phyloP scores from a whole-genome alignment of 352 stramenopile genomes.

The Phytophthora pluvialis region DNA sequence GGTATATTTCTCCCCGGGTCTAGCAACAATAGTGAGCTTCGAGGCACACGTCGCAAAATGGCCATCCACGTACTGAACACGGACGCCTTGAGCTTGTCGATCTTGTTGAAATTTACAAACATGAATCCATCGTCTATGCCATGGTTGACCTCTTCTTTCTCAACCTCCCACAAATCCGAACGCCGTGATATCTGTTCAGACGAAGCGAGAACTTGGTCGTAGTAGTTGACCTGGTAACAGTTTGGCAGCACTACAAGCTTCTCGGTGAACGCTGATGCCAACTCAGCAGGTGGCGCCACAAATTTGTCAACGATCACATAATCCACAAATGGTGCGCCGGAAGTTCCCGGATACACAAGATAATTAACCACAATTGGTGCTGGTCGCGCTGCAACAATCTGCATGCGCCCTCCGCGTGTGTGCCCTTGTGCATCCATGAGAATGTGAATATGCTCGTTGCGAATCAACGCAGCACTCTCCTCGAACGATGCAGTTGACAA shows the following conservation, averaged over 20 bases:
- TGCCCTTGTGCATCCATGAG: conserved; percentile 86
- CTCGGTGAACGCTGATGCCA: conserved; percentile 60
- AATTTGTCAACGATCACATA: conserved; percentile 74
- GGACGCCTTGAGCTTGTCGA: conserved; percentile 80
- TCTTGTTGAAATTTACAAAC: conserved; percentile 91
- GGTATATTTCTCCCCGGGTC: conserved; percentile 40
- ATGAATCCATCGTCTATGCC: conserved; percentile 36
- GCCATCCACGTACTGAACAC: conserved; percentile 80
- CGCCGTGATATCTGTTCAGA: conserved; percentile 14
- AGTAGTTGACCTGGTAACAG: conserved; percentile 88
- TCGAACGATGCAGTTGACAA: conserved; percentile 46
- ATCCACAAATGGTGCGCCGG: conserved; percentile 75
- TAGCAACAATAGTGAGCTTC: conserved; percentile 63
- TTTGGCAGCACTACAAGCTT: conserved; percentile 76
- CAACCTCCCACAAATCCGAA: conserved; percentile 33
- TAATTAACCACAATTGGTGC: conserved; percentile 83
- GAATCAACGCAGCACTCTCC: conserved; percentile 47
- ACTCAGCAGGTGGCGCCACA: conserved; percentile 52
- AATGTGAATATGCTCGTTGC: conserved; percentile 53
- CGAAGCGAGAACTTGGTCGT: conserved; percentile 25
- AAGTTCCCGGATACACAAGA: conserved; percentile 84
- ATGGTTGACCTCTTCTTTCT: background rate
- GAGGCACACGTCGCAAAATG: conserved; percentile 62
- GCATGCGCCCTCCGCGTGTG: conserved; percentile 57
- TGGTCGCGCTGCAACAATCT: conserved; percentile 57